Conservation (phyloP, 73 alveolate genomes). For the Paramecium sonneborni region DNA sequence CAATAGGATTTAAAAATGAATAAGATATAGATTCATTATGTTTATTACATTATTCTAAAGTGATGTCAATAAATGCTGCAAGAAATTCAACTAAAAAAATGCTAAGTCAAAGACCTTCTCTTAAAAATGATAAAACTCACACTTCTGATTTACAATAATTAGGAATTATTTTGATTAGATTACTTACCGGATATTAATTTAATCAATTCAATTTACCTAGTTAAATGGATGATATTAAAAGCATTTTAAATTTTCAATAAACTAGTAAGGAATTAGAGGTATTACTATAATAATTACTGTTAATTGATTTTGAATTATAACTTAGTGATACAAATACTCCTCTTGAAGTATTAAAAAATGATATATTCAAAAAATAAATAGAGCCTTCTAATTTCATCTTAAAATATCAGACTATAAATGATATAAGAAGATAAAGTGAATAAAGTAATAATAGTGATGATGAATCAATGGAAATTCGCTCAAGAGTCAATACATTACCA, state of each 20-base stretch:
- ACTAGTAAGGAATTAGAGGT: neutral
- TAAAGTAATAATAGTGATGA: neutral
- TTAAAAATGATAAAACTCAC: neutral
- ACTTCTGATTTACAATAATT: neutral
- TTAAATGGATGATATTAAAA: neutral
- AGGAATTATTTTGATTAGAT: neutral
- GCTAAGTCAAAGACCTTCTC: neutral
- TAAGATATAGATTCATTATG: neutral
- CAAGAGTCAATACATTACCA: neutral
- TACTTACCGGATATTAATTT: neutral
- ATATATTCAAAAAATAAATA: neutral
- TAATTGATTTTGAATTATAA: neutral
- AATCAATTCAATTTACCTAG: neutral
- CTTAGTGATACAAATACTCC: slow-evolving; percentile 3
- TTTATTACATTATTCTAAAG: slow-evolving; percentile 1
- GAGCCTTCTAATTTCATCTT: neutral
- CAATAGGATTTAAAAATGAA: neutral
- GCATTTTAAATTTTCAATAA: neutral
- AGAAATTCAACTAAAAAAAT: neutral
- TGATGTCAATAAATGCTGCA: neutral
- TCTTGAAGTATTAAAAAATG: slow-evolving; percentile 1
- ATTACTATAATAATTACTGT: neutral
- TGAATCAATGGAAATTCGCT: neutral
- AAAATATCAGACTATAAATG: neutral
- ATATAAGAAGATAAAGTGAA: neutral